Evolutionary conservation across 805 yeast species (phyloP), one percentile per base, ranked within the genome.

Genomic region (Wickerhamomyces chambardii): DNA sequence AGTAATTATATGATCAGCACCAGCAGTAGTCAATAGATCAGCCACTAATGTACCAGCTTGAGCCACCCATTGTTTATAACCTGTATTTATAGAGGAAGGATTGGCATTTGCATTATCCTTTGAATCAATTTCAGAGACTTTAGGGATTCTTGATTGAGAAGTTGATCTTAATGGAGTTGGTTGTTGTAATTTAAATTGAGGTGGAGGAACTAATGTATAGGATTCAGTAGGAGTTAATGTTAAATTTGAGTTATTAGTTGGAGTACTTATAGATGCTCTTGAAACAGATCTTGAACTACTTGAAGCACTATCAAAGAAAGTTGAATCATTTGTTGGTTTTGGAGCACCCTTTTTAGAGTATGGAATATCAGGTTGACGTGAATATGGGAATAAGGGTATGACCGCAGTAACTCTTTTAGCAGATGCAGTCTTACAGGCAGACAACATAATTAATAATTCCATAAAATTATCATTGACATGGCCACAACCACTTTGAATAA

Each of bases 331-430:
- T 44, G 58, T 53, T 18, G 55, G 41, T 31, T 55, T 59, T 8
- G 94, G 94, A 1, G 89, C 84, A 11, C 94, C 92, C 27, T 74
- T 71, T 51, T 73, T 71, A 38, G 84, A 76, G 51, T 82, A 83
- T 24, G 95, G 95, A 27, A 85, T 76, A 58, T 90, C 97, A 4
- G 96, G 95, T 59, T 92, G 99, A 51, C 99, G 72, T 3, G 95
- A 84, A 55, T 92, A 92, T 19, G 97, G 96, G 59, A 92, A 92
- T 41, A 87, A 68, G 4, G 99, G 98, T 57, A 92, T 79, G 24
- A 92, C 98, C 9, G 97, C 97, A 30, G 73, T 92, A 58, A 92
- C 87, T 56, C 87, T 87, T 50, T 84, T 82, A n/a, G 99, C 99
- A 11, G 96, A 85, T 9, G 98, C 99, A 41, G 97, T 96, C 48